These are phyloP conservation scores for Phanerodontia chrysosporium DNA, from an alignment of 768 basidiomycete species.

Conservation along the genomic window DNA sequence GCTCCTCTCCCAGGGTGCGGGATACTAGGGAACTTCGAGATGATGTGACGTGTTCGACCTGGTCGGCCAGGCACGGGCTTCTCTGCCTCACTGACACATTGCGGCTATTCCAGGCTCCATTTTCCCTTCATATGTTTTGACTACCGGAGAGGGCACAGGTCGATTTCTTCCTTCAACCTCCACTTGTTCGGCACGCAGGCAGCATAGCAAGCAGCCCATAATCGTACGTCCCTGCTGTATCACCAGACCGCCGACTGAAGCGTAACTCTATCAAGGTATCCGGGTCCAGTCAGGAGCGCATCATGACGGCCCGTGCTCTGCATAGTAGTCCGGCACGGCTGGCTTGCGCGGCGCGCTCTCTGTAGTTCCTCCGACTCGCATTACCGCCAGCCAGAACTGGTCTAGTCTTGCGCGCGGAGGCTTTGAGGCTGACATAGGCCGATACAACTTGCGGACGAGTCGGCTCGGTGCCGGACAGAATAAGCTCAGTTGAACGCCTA, in stretches of 20 bases:
- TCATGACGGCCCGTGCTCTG: not conserved
- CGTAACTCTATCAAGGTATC: not conserved
- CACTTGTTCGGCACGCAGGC: not conserved
- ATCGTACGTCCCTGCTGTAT: not conserved
- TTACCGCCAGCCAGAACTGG: not conserved
- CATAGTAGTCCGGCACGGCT: not conserved
- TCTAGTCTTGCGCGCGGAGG: not conserved
- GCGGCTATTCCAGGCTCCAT: not conserved
- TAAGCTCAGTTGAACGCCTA: constrained; percentile 1
- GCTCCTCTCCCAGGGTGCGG: constrained; percentile 11
- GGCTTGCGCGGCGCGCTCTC: not conserved
- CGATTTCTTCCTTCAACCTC: not conserved
- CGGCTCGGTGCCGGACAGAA: constrained; percentile 3
- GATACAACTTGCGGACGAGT: not conserved
- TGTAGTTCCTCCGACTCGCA: not conserved
- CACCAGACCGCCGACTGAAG: not conserved
- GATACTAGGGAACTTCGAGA: not conserved
- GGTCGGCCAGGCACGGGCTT: not conserved
- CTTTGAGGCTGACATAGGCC: not conserved
- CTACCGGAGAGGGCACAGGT: not conserved
- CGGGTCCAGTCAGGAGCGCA: not conserved
- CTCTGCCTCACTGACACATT: not conserved
- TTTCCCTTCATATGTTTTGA: not conserved
- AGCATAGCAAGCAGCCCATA: not conserved
- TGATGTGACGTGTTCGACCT: not conserved